Base-by-base conservation (phyloP, 2,329 filamentous ascomycete genomes). In the Chaetomiaceae sp. region DNA sequence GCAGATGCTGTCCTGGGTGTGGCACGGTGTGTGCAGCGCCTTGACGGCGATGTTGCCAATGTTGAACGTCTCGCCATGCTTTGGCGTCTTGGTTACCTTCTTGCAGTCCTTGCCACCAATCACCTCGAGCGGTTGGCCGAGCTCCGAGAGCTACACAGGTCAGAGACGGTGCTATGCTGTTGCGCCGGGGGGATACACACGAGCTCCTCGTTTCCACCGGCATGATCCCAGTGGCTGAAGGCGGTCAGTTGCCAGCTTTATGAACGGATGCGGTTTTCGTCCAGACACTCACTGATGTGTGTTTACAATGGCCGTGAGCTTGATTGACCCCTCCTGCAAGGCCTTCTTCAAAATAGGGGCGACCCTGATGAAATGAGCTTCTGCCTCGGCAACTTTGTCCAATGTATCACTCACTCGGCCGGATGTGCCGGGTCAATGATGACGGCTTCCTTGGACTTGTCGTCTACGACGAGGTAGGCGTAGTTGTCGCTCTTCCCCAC, bases 1-100 rank as follows among this genome's bases (percentile, higher is more conserved):
- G 77, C 94, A 99, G 67, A 99, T 96, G 70, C 91, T 96, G 73
- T 99, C 94, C 73, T 96, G 91, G 1, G 94, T 99, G 69, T 99
- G 94, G 70, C 94, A 99, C 1, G 94, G 94, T 11, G 94, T 99
- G 72, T 97, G 88, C n/a, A 97, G 75, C 21, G 89, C 87, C 67
- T 82, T 92, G 53, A 96, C 86, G 13, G 80, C 79, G 69, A 99
- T 94, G 61, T 80, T 79, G 51, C 94, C 94, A 57, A 99, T 82
- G 58, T 82, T 86, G 76, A 96, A 96, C 3, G 77, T 82, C 60
- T 89, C 82, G 34, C 85, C 83, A 67, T 97, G 81, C 2, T 73
- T 71, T 0, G 92, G 92, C 0, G 87, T 95, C 62, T 77, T 77
- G 21, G 85, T 90, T 42, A 96, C 92, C 21, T 81, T 81, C 58